Conservation (phyloP, 768 basidiomycete species). For the Boletus coccyginus region DNA sequence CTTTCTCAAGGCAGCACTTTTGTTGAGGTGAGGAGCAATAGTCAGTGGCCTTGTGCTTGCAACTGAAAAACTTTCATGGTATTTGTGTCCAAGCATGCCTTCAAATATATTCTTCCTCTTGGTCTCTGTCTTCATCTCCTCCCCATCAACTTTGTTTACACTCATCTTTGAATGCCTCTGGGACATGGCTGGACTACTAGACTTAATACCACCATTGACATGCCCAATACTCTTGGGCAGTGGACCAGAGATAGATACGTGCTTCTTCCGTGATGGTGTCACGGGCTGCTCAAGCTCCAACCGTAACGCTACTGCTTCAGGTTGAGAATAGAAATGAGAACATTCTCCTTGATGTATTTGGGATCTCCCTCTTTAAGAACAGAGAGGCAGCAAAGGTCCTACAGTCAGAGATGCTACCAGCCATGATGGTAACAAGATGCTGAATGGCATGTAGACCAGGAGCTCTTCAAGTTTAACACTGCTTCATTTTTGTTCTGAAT, state of each 20-base stretch:
- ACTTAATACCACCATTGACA: slow-evolving; percentile 6
- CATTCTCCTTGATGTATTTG: too few relatives aligned
- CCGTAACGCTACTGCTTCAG: slow-evolving; percentile 62
- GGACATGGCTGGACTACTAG: slow-evolving; percentile 6
- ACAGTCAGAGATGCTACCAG: too few relatives aligned
- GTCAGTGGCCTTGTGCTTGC: slow-evolving; percentile 46
- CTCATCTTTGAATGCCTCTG: slow-evolving; percentile 12
- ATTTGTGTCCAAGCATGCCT: slow-evolving; percentile 83
- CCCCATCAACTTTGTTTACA: slow-evolving; percentile 28
- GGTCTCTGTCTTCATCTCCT: slow-evolving; percentile 26
- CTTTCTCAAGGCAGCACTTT: slow-evolving; percentile 43
- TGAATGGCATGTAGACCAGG: too few relatives aligned
- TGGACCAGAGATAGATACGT: slow-evolving; percentile 31
- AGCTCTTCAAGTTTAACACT: too few relatives aligned
- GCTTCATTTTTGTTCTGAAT: too few relatives aligned
- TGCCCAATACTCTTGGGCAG: slow-evolving; percentile 6
- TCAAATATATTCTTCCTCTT: slow-evolving; percentile 52
- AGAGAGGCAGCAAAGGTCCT: too few relatives aligned
- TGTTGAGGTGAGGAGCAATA: slow-evolving; percentile 43
- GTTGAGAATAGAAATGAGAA: too few relatives aligned
- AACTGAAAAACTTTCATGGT: slow-evolving; percentile 71
- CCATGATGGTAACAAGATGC: too few relatives aligned
- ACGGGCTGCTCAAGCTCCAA: slow-evolving; percentile 49
- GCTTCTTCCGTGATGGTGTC: slow-evolving; percentile 37
- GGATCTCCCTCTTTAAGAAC: slow-evolving; percentile 14